Base-by-base conservation (phyloP, 2,329 filamentous ascomycete species). In the Elsinoe arachidis region DNA sequence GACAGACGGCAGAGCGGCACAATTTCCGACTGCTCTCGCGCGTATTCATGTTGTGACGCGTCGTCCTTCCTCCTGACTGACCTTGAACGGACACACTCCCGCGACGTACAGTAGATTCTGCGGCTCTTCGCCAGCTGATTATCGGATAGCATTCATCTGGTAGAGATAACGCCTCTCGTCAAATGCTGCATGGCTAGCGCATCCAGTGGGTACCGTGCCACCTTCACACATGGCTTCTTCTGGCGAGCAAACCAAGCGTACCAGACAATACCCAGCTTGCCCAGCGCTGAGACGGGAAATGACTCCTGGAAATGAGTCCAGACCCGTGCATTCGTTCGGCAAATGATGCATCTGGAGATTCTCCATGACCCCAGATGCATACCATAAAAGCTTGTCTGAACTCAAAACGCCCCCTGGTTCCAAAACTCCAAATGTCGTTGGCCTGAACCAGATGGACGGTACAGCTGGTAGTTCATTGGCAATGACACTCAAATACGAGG, bases 351-450 rank as follows among this genome's bases (percentile, higher is more conserved):
- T 51, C 34, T 17, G 10, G 17, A 14, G 11, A 17, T 19, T 26
- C 49, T 30, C 26, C 26, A 30, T 9, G 9, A 4, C 33, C 49
- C 14, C 15, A 26, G 49, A 38, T 39, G 34, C 17, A 53, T 53
- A 53, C 26, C 33, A 37, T 15, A 53, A 53, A 53, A 39, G 49
- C 49, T 53, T 39, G 49, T 37, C 49, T 53, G 33, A 26, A 35
- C 33, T 38, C 34, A 15, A 53, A 37, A 14, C 17, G 7, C n/a
- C 41, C 41, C 41, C 21, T 46, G 12, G 21, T 19, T 14, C 37
- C 37, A 39, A n/a, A 39, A 5, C 5, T n/a, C 9, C 37, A 19
- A n/a, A 3, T 51, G 12, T 17, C 34, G 26, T 35, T 15, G n/a
- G 26, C 46, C 23, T 35, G 30, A 26, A 49, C 44, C 44, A 49